Percentiles rank a stretch among this genome's conserved stretches.
Evolutionary conservation across 1,284 basidiomycete species (phyloP).

Genomic region (Ganoderma meredithae): DNA sequence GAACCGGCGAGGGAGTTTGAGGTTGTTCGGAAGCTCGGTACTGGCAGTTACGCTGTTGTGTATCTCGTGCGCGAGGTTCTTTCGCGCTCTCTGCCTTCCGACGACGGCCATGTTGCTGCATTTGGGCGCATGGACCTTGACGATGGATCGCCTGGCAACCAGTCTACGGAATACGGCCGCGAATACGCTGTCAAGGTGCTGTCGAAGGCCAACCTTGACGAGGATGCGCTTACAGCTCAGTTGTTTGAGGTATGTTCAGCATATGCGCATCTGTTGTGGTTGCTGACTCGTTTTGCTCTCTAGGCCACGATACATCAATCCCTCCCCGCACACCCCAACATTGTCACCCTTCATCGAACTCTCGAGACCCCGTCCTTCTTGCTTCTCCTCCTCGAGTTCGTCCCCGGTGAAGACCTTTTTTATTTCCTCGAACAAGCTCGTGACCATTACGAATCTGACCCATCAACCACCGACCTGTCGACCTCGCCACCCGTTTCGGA

Average conservation of each 20-base stretch:
- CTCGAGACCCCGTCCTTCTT: slow-evolving; percentile 84
- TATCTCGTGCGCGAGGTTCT: slow-evolving; percentile 91
- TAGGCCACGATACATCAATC: slow-evolving; percentile 95
- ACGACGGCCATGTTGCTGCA: slow-evolving; percentile 63
- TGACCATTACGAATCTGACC: slow-evolving; percentile 76
- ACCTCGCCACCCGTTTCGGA: slow-evolving; percentile 36
- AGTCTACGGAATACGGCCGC: slow-evolving; percentile 70
- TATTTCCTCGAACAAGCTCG: slow-evolving; percentile 96
- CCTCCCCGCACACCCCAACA: slow-evolving; percentile 90
- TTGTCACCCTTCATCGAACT: slow-evolving; percentile 94
- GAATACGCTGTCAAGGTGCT: slow-evolving; percentile 97
- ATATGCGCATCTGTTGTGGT: slow-evolving; percentile 17
- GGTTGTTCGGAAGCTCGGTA: slow-evolving; percentile 85
- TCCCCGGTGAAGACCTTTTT: slow-evolving; percentile 95
- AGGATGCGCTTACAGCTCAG: slow-evolving; percentile 87
- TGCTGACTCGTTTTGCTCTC: neutral
- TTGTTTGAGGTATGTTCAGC: slow-evolving; percentile 77
- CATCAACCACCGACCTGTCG: slow-evolving; percentile 55
- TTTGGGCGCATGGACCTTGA: slow-evolving; percentile 69
- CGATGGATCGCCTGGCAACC: slow-evolving; percentile 46
- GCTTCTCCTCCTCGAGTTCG: slow-evolving; percentile 88
- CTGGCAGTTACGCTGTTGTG: slow-evolving; percentile 92
- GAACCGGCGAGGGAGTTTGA: slow-evolving; percentile 75
- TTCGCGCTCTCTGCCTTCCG: slow-evolving; percentile 58
- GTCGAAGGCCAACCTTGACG: slow-evolving; percentile 90